Evolutionary conservation across 75 land plant genomes (phyloP).

Genomic region (Azolla pinnata): DNA sequence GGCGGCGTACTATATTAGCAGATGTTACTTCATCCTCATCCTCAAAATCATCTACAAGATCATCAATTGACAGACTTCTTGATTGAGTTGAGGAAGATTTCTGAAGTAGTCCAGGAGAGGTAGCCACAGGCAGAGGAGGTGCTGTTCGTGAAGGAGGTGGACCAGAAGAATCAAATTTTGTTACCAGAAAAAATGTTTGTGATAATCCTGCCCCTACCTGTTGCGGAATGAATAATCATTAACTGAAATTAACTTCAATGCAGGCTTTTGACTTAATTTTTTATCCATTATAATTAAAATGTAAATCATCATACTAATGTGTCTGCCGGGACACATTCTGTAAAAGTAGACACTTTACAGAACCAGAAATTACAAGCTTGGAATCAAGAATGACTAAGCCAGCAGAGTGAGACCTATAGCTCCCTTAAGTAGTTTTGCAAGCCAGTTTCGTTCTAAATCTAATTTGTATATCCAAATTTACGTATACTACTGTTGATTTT

Average conservation of each 20-base stretch:
- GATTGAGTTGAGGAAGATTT: conserved; percentile 42
- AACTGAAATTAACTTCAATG: not conserved
- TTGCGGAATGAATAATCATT: not conserved
- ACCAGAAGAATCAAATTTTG: conserved; percentile 68
- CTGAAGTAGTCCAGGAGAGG: conserved; percentile 33
- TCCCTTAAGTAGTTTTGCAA: too few relatives aligned
- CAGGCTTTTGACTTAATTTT: too few relatives aligned
- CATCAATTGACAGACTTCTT: conserved; percentile 43
- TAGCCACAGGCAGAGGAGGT: conserved; percentile 42
- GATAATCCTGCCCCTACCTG: conserved; percentile 48
- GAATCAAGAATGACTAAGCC: too few relatives aligned
- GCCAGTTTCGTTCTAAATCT: too few relatives aligned
- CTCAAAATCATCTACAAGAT: conserved; percentile 71
- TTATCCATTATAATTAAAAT: too few relatives aligned
- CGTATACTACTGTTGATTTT: not conserved
- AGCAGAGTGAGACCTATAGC: too few relatives aligned
- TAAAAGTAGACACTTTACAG: too few relatives aligned
- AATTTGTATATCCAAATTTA: not conserved
- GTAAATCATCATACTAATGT: too few relatives aligned
- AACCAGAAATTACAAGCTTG: too few relatives aligned
- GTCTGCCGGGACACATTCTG: too few relatives aligned
- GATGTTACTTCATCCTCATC: conserved; percentile 53
- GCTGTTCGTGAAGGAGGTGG: conserved; percentile 71
- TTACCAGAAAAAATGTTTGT: conserved; percentile 65
- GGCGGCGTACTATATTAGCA: conserved; percentile 26